phyloP scores from a whole-genome alignment of 805 yeast genomes.

The Starmerella stigmatis region DNA sequence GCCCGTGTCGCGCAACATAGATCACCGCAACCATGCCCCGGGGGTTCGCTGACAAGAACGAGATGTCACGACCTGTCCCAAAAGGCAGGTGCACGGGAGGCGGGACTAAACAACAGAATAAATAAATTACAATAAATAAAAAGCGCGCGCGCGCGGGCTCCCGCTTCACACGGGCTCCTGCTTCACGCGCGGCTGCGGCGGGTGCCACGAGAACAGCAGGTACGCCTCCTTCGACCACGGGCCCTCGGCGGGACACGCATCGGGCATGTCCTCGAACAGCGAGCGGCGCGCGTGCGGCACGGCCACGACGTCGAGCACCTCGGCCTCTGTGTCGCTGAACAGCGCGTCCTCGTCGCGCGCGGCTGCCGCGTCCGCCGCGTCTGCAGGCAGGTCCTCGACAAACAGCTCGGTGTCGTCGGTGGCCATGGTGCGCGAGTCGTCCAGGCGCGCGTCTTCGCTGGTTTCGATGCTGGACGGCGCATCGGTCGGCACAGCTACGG shows the following conservation, averaged over 20 bases:
- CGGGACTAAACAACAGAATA: not conserved
- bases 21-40: slow-evolving; percentile 13
- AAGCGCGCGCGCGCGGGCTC: too few relatives aligned
- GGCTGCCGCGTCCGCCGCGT: not conserved
- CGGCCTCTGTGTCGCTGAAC: slow-evolving; percentile 15
- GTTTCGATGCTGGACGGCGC: too few relatives aligned
- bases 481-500: too few relatives aligned
- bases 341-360: slow-evolving; percentile 11
- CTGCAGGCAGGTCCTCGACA: not conserved
- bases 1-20: slow-evolving; percentile 51
- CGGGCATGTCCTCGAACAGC: slow-evolving; percentile 20
- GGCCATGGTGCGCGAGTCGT: too few relatives aligned
- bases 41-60: not conserved
- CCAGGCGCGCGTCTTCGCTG: too few relatives aligned
- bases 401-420: not conserved
- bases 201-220: slow-evolving; percentile 26
- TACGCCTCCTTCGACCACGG: slow-evolving; percentile 30
- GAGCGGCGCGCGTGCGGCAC: slow-evolving; percentile 2
- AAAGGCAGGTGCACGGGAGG: not conserved
- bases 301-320: slow-evolving; percentile 4
- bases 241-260: slow-evolving; percentile 18
- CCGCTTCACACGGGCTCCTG: too few relatives aligned
- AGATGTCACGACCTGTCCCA: too few relatives aligned
- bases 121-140: too few relatives aligned
- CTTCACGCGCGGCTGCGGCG: slow-evolving; percentile 11